These are phyloP conservation scores for Prototheca cutis DNA, from an alignment of 163 green algal species.

Conservation along the genomic window DNA sequence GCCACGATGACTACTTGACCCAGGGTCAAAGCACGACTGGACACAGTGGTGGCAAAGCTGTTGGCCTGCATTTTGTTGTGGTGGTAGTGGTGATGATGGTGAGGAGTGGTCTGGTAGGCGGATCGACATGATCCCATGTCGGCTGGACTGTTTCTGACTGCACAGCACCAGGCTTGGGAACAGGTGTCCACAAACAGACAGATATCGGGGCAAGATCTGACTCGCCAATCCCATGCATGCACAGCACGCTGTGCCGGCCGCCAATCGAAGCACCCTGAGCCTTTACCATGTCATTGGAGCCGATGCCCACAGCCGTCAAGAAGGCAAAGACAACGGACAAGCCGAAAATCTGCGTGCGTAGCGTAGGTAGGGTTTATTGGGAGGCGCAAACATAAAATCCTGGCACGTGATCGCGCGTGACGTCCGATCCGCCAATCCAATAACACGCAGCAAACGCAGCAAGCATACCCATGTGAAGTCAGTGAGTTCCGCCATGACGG, in stretches of 20 bases:
- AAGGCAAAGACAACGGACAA: neutral
- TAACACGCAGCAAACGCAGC: no score
- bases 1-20: constrained; percentile 38
- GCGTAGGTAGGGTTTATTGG: neutral
- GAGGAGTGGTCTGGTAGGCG: no score
- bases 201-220: no score
- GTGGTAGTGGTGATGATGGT: no score
- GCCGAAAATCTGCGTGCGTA: neutral
- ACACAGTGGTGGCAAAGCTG: constrained; percentile 7
- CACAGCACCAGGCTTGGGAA: no score
- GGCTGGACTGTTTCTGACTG: no score
- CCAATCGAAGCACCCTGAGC: neutral
- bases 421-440: no score
- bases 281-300: constrained; percentile 22
- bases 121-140: no score
- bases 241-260: no score
- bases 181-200: no score
- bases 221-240: no score
- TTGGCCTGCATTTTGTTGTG: constrained; percentile 13
- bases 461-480: neutral
- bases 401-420: no score
- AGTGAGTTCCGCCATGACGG: neutral
- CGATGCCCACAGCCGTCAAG: constrained; percentile 9
- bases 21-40: constrained; percentile 29
- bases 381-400: neutral